These are phyloP conservation scores for Cadophora sp. DNA, from an alignment of 2,329 filamentous ascomycete species.

Conservation along the genomic window DNA sequence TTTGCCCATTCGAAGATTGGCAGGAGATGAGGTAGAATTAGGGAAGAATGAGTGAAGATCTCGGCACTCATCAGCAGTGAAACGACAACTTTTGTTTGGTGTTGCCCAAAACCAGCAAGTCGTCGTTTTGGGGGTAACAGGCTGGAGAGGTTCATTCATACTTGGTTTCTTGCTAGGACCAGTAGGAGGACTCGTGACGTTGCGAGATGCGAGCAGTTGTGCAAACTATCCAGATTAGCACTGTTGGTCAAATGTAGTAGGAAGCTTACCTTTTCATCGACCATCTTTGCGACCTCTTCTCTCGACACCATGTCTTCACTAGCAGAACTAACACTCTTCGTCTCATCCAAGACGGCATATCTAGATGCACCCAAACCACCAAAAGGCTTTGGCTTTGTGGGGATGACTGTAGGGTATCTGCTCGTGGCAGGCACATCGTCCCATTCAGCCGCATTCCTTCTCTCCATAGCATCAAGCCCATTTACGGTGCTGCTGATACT, in stretches of 20 bases:
- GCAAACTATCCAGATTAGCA: conserved; percentile 14
- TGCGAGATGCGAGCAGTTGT: conserved; percentile 25
- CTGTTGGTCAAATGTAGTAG: not conserved
- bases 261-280: conserved; percentile 32
- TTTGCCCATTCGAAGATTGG: conserved; percentile 36
- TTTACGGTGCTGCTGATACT: conserved; percentile 18
- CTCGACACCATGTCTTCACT: conserved; percentile 22
- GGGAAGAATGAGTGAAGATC: conserved; percentile 34
- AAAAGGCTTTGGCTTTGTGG: conserved; percentile 12
- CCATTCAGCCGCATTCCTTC: conserved; percentile 36
- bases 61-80: conserved; percentile 38
- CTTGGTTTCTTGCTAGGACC: conserved; percentile 7
- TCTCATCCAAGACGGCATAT: conserved; percentile 31
- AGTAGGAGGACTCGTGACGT: not conserved
- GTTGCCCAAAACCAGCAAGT: conserved; percentile 36
- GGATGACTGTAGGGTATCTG: conserved; percentile 9
- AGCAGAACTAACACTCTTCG: conserved; percentile 12
- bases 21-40: not conserved
- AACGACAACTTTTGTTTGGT: conserved; percentile 35
- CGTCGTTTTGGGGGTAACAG: conserved; percentile 30
- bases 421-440: conserved; percentile 30
- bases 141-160: conserved; percentile 26
- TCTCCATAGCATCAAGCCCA: conserved; percentile 30
- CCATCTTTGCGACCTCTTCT: conserved; percentile 28
- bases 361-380: conserved; percentile 28